Base-by-base conservation (phyloP, 169 alveolate genomes). In the Plasmodium vivax region DNA sequence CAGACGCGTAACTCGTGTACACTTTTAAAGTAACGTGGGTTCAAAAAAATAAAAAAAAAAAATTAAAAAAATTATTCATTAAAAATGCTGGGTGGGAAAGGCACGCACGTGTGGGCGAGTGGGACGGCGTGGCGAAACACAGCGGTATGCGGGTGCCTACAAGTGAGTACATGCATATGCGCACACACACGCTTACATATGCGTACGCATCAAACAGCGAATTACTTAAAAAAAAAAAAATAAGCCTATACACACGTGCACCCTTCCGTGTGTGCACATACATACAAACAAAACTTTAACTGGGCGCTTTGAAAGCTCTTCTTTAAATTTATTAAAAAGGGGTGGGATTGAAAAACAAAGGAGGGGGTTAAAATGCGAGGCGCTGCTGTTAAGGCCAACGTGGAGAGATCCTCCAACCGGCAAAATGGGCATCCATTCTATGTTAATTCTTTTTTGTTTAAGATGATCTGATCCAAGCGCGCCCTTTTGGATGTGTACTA, bases 151-250 rank as follows among this genome's bases (percentile, higher is more conserved):
- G 23, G 23, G 1, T 1, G 23, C 62, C 62, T 12, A 51, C 62
- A 51, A 23, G 62, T 14, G 62, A 19, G n/a, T 51, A 16, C 62
- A 51, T 51, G 62, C 62, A 81, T 12, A 81, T 41, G 41, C 56
- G 30, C 43, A 54, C 68, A 71, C 58, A 47, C 58, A 47, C 19
- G 58, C 58, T 12, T 47, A 19, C 58, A 82, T 51, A 82, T 47
- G 32, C 38, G 71, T 56, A 56, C 34, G 71, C 58, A 58, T 74
- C 71, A 85, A 85, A 85, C 74, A 75, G 38, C 93, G 81, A 85
- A 85, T 85, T 85, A 85, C 93, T 56, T 85, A 85, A 85, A 85
- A 85, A 85, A 85, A n/a, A 62, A 47, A 47, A 47, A 47, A 47
- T 47, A 19, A 47, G 58, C 58, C 58, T 47, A 47, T 12, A 82